Conservation (phyloP, 495 filamentous ascomycete species). For the Platismatia glauca region DNA sequence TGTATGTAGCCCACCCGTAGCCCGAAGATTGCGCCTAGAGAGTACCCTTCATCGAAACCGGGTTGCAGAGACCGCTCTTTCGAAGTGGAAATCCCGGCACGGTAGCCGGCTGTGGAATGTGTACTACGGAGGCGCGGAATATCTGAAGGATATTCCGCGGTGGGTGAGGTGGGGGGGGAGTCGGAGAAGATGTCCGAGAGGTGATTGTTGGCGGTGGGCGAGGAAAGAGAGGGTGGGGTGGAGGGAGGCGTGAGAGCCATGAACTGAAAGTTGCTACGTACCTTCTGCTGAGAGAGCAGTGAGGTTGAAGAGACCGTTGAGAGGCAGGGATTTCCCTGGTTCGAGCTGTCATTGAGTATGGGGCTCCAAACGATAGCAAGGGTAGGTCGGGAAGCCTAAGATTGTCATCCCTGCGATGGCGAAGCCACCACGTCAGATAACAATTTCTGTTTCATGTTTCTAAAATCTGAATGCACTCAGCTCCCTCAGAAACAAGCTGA, state of each 20-base stretch:
- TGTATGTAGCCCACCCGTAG: conserved; percentile 59
- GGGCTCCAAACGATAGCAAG: background rate
- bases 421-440: background rate
- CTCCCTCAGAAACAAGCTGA: background rate
- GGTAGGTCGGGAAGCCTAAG: background rate
- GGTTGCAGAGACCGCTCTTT: conserved; percentile 63
- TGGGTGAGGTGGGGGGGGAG: conserved; percentile 18
- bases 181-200: conserved; percentile 24
- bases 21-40: conserved; percentile 69
- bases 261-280: background rate
- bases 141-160: conserved; percentile 45
- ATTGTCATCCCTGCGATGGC: background rate
- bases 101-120: conserved; percentile 82
- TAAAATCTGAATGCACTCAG: too few relatives aligned
- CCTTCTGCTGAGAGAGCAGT: background rate
- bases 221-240: conserved; percentile 7
- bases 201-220: conserved; percentile 8
- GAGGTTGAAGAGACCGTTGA: background rate
- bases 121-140: conserved; percentile 63
- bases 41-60: conserved; percentile 85
- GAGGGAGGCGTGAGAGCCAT: conserved; percentile 15
- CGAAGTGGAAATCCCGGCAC: conserved; percentile 67
- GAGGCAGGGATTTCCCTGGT: background rate
- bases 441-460: background rate
- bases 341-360: background rate